Evolutionary conservation across 345 rosid genomes (phyloP), one percentile per base, ranked within the genome.

Genomic region (Dipteronia sinensis): DNA sequence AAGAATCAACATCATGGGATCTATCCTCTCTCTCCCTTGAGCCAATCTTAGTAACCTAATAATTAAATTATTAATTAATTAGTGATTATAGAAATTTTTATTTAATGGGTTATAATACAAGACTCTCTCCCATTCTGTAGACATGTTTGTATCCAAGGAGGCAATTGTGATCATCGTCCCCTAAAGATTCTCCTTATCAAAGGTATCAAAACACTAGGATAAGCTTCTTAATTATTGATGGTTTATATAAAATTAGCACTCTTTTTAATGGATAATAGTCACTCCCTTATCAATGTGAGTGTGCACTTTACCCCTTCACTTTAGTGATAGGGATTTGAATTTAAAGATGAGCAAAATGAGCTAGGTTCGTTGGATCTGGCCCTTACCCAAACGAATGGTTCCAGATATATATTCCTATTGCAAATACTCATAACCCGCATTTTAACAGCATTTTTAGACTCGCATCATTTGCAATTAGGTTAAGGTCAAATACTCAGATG

Each of bases 121-220:
- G 61, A 56, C 61, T 19, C 85, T 31, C 82, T 79, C 85, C 85
- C 82, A 74, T 76, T 87, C 73, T 84, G 74, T 74, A 67, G 89
- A 83, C 89, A 90, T 90, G 89, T 78, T 79, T 65, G 85, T 66
- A 56, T 29, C 69, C 40, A 72, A 87, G 89, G 88, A 67, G 61
- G 86, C 89, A 85, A 71, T 46, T 20, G 15, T 66, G 86, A 80
- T 27, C 84, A 84, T 63, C 73, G 83, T 80, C 56, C 69, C 80
- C 88, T 23, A 82, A 78, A 86, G 91, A 88, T 88, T 88, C 90
- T 72, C 80, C 65, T 46, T 34, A 34, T 4, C 38, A 34, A 34
- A 34, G 38, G 38, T 34, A 22, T 58, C 11, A 58, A 63, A 42
- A 70, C 76, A 44, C 73, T 49, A 4, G 27, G 73, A 75, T 78